phyloP scores from a whole-genome alignment of 768 basidiomycete species.

The Podaxis rugospora region DNA sequence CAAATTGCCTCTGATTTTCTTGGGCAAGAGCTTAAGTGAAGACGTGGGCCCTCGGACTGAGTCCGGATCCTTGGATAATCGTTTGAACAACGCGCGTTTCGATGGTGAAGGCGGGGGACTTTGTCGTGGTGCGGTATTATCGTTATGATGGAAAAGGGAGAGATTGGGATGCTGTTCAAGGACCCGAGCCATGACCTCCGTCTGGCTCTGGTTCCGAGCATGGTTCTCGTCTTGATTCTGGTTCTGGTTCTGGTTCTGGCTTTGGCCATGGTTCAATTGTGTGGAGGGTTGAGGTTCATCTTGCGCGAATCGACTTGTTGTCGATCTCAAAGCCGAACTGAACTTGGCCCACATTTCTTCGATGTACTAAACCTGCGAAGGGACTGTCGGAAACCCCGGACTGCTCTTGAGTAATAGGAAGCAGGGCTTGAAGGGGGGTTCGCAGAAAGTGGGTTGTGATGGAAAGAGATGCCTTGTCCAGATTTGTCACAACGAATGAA shows the following conservation, averaged over 20 bases:
- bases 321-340: slow-evolving; percentile 48
- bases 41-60: slow-evolving; percentile 29
- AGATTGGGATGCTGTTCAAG: slow-evolving; percentile 60
- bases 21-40: slow-evolving; percentile 38
- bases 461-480: slow-evolving; percentile 6
- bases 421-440: neutral
- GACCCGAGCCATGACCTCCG: slow-evolving; percentile 46
- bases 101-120: slow-evolving; percentile 50
- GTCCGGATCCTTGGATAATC: slow-evolving; percentile 42
- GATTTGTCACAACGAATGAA: slow-evolving; percentile 9
- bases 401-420: neutral
- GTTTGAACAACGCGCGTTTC: slow-evolving; percentile 48
- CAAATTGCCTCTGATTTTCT: slow-evolving; percentile 43
- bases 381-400: neutral
- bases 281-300: slow-evolving; percentile 21
- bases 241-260: neutral
- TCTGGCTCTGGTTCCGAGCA: slow-evolving; percentile 12
- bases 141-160: slow-evolving; percentile 46
- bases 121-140: slow-evolving; percentile 23
- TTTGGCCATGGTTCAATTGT: slow-evolving; percentile 9
- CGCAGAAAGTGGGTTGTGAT: neutral
- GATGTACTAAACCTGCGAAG: neutral
- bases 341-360: slow-evolving; percentile 59
- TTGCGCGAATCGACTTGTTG: slow-evolving; percentile 20
- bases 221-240: neutral